These are phyloP conservation scores for Boletus reticuloceps DNA, from an alignment of 768 basidiomycete species.

Conservation along the genomic window DNA sequence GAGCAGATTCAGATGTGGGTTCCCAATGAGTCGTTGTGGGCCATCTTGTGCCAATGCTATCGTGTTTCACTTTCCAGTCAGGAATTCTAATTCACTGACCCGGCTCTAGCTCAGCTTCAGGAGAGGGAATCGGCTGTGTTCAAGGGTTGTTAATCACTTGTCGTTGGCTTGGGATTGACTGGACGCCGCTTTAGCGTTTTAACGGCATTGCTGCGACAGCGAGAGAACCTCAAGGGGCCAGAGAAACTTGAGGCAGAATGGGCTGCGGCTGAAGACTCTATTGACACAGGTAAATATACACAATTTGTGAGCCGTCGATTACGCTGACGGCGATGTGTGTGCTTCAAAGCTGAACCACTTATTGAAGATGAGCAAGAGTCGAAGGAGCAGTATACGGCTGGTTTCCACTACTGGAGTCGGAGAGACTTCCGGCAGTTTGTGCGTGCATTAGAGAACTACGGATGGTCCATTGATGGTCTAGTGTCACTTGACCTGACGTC, in stretches of 20 bases:
- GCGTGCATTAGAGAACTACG: slow-evolving; percentile 72
- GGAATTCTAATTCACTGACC: slow-evolving; percentile 97
- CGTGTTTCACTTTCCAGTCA: slow-evolving; percentile 25
- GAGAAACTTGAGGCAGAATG: slow-evolving; percentile 86
- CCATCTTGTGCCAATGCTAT: not conserved
- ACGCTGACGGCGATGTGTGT: not conserved
- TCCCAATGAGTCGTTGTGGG: not conserved
- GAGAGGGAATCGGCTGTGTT: slow-evolving; percentile 83
- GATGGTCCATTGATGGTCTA: slow-evolving; percentile 53
- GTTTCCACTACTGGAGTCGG: slow-evolving; percentile 90
- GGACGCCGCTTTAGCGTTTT: slow-evolving; percentile 41
- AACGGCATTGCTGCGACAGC: slow-evolving; percentile 65
- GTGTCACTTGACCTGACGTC: not conserved
- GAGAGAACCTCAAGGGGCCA: slow-evolving; percentile 61
- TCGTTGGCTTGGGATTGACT: not conserved
- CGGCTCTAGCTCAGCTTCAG: slow-evolving; percentile 74
- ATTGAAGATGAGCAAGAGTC: slow-evolving; percentile 82
- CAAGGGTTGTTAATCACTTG: slow-evolving; percentile 45
- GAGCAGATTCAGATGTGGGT: slow-evolving; percentile 83
- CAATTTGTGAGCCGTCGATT: not conserved
- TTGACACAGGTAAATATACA: slow-evolving; percentile 65
- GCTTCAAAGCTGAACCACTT: slow-evolving; percentile 72
- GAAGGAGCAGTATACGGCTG: slow-evolving; percentile 79
- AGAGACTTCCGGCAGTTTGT: slow-evolving; percentile 93
- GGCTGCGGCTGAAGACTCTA: slow-evolving; percentile 74